phyloP scores from a whole-genome alignment of 495 filamentous ascomycete genomes.

The Astrothelium subdiscretum region DNA sequence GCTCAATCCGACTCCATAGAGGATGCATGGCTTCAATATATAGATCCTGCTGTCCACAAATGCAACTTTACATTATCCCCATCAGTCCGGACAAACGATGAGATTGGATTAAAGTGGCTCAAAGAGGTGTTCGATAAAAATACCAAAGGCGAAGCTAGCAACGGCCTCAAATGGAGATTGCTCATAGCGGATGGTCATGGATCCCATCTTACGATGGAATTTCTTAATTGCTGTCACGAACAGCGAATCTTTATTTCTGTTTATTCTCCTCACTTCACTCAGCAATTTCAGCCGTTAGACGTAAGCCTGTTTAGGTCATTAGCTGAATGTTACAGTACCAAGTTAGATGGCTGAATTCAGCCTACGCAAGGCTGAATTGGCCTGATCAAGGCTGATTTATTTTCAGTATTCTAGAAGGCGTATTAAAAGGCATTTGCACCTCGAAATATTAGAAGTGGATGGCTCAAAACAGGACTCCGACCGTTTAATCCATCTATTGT shows the following conservation, averaged over 20 bases:
- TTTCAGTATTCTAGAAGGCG: background rate
- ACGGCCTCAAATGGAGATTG: background rate
- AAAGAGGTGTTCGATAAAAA: slow-evolving; percentile 2
- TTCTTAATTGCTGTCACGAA: background rate
- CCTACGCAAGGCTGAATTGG: too few species aligned
- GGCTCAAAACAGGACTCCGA: background rate
- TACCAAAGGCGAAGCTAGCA: slow-evolving; percentile 2
- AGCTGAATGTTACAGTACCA: background rate
- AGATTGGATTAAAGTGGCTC: slow-evolving; percentile 5
- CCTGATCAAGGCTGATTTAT: slow-evolving; percentile 2
- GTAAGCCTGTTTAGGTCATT: slow-evolving; percentile 1
- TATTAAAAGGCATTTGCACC: slow-evolving; percentile 1
- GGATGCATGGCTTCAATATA: background rate
- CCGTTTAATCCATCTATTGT: background rate
- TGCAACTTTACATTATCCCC: slow-evolving; percentile 2
- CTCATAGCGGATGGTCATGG: background rate
- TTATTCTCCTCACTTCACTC: slow-evolving; percentile 3
- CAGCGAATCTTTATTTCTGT: background rate
- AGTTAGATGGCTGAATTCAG: background rate
- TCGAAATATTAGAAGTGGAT: background rate
- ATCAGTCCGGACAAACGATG: slow-evolving; percentile 6
- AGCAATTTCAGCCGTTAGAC: slow-evolving; percentile 2
- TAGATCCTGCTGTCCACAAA: background rate
- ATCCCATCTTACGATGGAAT: background rate
- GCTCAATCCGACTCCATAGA: background rate